These are phyloP conservation scores for Lactarius psammicola DNA, from an alignment of 768 basidiomycete species.

Conservation along the genomic window DNA sequence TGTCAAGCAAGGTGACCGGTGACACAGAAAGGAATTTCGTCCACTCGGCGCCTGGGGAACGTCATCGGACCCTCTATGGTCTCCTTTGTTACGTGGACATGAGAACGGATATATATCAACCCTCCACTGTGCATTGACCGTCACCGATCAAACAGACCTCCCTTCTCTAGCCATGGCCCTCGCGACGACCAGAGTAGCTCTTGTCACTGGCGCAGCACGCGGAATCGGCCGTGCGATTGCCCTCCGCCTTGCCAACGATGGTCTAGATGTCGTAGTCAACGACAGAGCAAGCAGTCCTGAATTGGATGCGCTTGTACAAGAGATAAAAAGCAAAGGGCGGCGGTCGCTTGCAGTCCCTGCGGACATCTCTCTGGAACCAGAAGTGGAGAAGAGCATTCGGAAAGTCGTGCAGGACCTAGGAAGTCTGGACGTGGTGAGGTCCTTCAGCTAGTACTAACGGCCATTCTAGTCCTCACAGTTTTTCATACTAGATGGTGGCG, in stretches of 20 bases:
- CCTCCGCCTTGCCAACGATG: constrained; percentile 30
- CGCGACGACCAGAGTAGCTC: constrained; percentile 24
- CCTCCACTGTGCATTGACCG: too few species aligned
- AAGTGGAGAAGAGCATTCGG: constrained; percentile 13
- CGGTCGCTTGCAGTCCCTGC: constrained; percentile 15
- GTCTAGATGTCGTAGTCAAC: constrained; percentile 28
- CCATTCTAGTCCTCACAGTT: neutral
- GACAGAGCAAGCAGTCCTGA: constrained; percentile 18
- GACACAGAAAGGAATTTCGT: too few species aligned
- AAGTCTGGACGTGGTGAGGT: constrained; percentile 24
- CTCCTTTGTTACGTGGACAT: too few species aligned
- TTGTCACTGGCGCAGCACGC: constrained; percentile 31
- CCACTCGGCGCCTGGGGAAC: too few species aligned
- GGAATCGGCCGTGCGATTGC: constrained; percentile 31
- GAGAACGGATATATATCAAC: too few species aligned
- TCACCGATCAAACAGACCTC: neutral
- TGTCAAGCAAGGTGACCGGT: too few species aligned
- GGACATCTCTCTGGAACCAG: constrained; percentile 22
- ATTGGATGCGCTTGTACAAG: constrained; percentile 7
- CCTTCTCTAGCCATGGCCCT: neutral
- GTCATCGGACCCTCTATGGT: too few species aligned
- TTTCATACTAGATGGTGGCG: constrained; percentile 27
- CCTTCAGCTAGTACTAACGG: too few species aligned
- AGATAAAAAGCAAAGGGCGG: constrained; percentile 19
- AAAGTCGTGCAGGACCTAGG: constrained; percentile 19